phyloP scores from a whole-genome alignment of 1,139 yeast species.

The Waltiozyma sp. region DNA sequence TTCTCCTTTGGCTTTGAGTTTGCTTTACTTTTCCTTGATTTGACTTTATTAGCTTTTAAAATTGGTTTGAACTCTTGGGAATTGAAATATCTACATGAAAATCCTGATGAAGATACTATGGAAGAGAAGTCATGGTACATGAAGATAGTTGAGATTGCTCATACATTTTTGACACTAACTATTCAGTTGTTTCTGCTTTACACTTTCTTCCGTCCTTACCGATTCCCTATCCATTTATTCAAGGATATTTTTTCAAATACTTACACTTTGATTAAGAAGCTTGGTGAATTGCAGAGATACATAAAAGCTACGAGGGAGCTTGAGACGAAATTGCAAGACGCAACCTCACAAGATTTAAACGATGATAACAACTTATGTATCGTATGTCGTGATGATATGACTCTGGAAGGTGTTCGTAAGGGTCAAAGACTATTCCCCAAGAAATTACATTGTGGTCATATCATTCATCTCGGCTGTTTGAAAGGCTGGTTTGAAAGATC shows the following conservation, averaged over 20 bases:
- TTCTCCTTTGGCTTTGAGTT: conserved; percentile 66
- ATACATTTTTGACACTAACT: conserved; percentile 32
- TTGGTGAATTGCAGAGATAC: conserved; percentile 41
- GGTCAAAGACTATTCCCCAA: conserved; percentile 53
- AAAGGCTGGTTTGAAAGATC: conserved; percentile 92
- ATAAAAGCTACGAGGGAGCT: conserved; percentile 54
- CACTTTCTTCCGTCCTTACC: conserved; percentile 33
- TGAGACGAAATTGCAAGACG: conserved; percentile 52
- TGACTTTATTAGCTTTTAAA: conserved; percentile 37
- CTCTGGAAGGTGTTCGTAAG: conserved; percentile 22
- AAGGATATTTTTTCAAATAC: conserved; percentile 55
- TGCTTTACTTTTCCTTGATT: conserved; percentile 50
- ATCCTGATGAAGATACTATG: conserved; percentile 58
- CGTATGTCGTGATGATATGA: conserved; percentile 81
- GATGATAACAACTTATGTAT: conserved; percentile 59
- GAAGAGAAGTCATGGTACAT: conserved; percentile 56
- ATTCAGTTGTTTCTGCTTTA: conserved; percentile 44
- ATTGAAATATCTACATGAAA: conserved; percentile 30
- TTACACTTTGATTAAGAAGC: conserved; percentile 36
- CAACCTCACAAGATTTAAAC: conserved; percentile 48
- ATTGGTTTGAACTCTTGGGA: conserved; percentile 49
- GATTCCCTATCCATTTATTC: conserved; percentile 54
- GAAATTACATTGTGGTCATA: conserved; percentile 73
- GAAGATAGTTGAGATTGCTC: conserved; percentile 45
- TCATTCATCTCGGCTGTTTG: conserved; percentile 81